A percentile compares a stretch with the other conserved stretches of the same genome.
Conservation (phyloP, 2,329 filamentous ascomycete species). For the Lomentospora prolificans region DNA sequence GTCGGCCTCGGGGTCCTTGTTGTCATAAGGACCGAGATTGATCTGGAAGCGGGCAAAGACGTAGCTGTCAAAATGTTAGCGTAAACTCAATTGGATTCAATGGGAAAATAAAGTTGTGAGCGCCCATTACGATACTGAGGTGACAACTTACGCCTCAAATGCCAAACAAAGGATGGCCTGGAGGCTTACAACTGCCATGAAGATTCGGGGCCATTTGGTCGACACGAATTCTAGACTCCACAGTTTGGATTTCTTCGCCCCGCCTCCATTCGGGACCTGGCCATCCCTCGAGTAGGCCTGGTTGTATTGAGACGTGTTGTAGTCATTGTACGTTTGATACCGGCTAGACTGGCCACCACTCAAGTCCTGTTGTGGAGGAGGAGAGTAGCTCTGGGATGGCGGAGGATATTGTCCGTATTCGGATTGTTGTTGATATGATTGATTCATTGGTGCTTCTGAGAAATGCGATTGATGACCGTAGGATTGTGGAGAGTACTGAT, state of each 20-base stretch:
- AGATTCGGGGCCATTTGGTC: constrained; percentile 80
- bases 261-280: constrained; percentile 22
- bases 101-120: not conserved
- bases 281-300: constrained; percentile 13
- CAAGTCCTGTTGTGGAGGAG: constrained; percentile 1
- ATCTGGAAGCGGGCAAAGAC: constrained; percentile 80
- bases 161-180: constrained; percentile 75
- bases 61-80: constrained; percentile 47
- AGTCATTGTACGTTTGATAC: constrained; percentile 14
- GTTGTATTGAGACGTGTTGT: constrained; percentile 22
- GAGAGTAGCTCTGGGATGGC: not conserved
- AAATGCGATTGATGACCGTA: constrained; percentile 3
- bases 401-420: constrained; percentile 14
- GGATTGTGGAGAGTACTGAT: constrained; percentile 11
- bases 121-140: not conserved
- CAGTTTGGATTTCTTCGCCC: constrained; percentile 20
- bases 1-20: constrained; percentile 23
- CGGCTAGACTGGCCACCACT: not conserved
- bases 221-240: constrained; percentile 60
- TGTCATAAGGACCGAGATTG: constrained; percentile 32
- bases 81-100: not conserved
- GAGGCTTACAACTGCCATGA: constrained; percentile 61
- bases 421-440: constrained; percentile 18
- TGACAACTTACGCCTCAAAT: constrained; percentile 67
- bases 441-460: constrained; percentile 12